These are phyloP conservation scores for Wickerhamia fluorescens DNA, from an alignment of 805 yeast species.

Conservation along the genomic window DNA sequence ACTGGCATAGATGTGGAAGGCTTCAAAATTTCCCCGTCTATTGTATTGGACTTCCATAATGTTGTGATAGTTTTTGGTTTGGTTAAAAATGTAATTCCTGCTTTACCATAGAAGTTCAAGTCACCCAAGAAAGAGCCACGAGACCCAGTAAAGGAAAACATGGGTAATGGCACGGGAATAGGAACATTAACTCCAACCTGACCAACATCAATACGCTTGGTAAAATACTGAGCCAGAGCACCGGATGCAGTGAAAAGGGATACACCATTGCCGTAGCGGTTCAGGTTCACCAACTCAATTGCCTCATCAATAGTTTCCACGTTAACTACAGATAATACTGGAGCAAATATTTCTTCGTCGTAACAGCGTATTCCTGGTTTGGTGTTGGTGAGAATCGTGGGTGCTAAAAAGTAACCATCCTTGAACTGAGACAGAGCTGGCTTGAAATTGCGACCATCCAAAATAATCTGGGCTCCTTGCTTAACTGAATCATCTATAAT, in stretches of 20 bases:
- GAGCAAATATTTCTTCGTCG: constrained; percentile 74
- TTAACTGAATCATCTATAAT: constrained; percentile 50
- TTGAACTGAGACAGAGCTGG: constrained; percentile 30
- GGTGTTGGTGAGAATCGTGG: constrained; percentile 56
- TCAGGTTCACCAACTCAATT: constrained; percentile 51
- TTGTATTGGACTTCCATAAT: constrained; percentile 54
- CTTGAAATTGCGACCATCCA: constrained; percentile 54
- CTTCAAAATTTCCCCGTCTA: constrained; percentile 37
- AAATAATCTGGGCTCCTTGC: constrained; percentile 54
- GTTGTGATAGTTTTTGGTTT: constrained; percentile 70
- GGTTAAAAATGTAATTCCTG: constrained; percentile 67
- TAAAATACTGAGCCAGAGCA: constrained; percentile 62
- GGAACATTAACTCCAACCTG: constrained; percentile 77
- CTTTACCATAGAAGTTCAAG: constrained; percentile 71
- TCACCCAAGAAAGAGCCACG: constrained; percentile 73
- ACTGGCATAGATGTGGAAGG: constrained; percentile 67
- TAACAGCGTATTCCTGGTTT: constrained; percentile 66
- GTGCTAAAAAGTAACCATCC: constrained; percentile 66
- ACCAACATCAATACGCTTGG: constrained; percentile 61
- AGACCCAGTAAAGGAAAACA: constrained; percentile 75
- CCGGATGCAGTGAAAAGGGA: constrained; percentile 67
- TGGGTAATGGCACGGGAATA: constrained; percentile 74
- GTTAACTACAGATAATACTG: constrained; percentile 57
- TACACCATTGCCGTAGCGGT: constrained; percentile 63
- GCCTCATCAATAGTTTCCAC: constrained; percentile 64